These are phyloP conservation scores for Puccinellia tenuiflora DNA, from an alignment of 176 grass and related monocot genomes.

Conservation along the genomic window DNA sequence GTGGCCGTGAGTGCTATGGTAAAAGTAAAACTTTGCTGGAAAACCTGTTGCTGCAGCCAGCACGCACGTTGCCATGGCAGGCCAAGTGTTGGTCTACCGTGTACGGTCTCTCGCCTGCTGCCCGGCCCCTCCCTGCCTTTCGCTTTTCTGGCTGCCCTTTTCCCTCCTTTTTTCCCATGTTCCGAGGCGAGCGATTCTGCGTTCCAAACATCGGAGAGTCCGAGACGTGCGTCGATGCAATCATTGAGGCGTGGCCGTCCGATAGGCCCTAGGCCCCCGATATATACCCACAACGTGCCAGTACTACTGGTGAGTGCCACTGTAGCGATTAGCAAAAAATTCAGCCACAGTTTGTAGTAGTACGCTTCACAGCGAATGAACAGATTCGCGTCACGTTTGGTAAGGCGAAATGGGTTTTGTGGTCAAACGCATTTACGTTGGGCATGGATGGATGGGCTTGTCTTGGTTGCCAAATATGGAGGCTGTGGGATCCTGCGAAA, in stretches of 20 bases:
- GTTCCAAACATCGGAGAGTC: neutral
- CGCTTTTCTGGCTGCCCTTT: neutral
- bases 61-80: neutral
- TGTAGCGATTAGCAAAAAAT: neutral
- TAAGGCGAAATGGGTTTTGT: too few relatives aligned
- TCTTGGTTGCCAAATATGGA: too few relatives aligned
- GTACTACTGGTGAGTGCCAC: too few relatives aligned
- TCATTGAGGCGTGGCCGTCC: neutral
- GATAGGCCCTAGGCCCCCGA: too few relatives aligned
- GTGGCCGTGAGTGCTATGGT: neutral
- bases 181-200: conserved; percentile 2
- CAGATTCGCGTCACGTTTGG: too few relatives aligned
- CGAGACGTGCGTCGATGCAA: neutral
- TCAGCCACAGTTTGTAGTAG: too few relatives aligned
- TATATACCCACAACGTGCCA: neutral
- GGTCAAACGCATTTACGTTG: too few relatives aligned
- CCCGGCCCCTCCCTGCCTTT: neutral
- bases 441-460: too few relatives aligned
- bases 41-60: neutral
- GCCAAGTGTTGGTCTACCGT: neutral
- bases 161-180: neutral
- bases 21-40: neutral
- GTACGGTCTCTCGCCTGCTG: neutral
- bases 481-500: neutral
- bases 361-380: too few relatives aligned